Evolutionary conservation across 352 stramenopile genomes (phyloP).

Genomic region (Globisporangium sylvaticum): DNA sequence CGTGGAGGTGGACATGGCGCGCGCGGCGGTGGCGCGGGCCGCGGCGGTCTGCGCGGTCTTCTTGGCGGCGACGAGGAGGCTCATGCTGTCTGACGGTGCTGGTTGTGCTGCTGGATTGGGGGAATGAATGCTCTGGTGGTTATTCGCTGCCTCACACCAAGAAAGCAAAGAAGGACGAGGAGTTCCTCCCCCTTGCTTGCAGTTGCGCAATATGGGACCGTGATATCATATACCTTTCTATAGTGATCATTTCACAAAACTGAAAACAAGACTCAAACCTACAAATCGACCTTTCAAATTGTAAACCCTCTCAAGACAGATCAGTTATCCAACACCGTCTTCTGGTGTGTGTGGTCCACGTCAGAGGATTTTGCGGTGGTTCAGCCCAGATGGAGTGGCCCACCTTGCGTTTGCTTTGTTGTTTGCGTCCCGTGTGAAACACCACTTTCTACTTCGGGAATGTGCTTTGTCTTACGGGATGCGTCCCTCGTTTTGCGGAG

Average conservation of each 20-base stretch:
- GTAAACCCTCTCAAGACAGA: neutral
- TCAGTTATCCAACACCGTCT: neutral
- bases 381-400: neutral
- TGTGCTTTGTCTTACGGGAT: no score
- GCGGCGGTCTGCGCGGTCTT: conserved; percentile 12
- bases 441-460: neutral
- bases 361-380: conserved; percentile 1
- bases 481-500: no score
- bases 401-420: neutral
- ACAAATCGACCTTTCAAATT: neutral
- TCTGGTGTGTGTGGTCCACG: neutral
- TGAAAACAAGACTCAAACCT: neutral
- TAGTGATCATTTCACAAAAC: neutral
- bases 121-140: conserved; percentile 1
- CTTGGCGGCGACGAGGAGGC: conserved; percentile 15
- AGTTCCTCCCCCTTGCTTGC: neutral
- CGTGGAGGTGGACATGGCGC: conserved; percentile 24
- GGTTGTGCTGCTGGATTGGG: neutral
- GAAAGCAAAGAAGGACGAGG: neutral
- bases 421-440: neutral
- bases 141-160: conserved; percentile 3
- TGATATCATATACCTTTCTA: neutral
- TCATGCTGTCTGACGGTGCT: conserved; percentile 10
- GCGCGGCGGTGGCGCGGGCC: conserved; percentile 9
- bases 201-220: neutral